Percentiles rank a stretch among this genome's conserved stretches.
Conservation (phyloP, 1,139 yeast species). For the Scheffersomyces insectosa region DNA sequence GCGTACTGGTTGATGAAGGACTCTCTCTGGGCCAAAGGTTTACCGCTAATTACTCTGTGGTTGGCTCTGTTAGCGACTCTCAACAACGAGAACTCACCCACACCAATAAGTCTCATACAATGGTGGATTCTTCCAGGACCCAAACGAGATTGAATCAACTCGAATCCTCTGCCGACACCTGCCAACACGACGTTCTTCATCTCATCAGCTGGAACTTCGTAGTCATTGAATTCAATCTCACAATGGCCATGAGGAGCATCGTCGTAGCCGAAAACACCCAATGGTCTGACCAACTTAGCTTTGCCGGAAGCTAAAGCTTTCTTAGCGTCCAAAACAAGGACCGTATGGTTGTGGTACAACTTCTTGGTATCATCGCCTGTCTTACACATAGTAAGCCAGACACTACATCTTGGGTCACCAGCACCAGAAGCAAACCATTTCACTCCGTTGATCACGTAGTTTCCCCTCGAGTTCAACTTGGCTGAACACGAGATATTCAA, state of each 20-base stretch:
- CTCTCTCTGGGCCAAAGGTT: constrained; percentile 55
- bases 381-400: constrained; percentile 70
- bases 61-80: constrained; percentile 58
- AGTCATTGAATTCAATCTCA: constrained; percentile 57
- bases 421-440: constrained; percentile 82
- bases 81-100: constrained; percentile 61
- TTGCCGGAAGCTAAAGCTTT: constrained; percentile 53
- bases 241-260: constrained; percentile 79
- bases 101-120: constrained; percentile 71
- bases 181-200: constrained; percentile 45
- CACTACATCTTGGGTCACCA: constrained; percentile 65
- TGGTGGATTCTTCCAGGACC: constrained; percentile 79
- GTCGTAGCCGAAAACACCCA: constrained; percentile 62
- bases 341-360: constrained; percentile 57
- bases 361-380: constrained; percentile 40
- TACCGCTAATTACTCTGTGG: constrained; percentile 57
- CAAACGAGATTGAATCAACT: constrained; percentile 65
- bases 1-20: constrained; percentile 53
- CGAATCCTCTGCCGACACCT: constrained; percentile 62
- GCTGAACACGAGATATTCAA: constrained; percentile 60
- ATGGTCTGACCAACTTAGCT: constrained; percentile 54
- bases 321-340: constrained; percentile 57
- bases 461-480: constrained; percentile 40
- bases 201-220: constrained; percentile 47
- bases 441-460: constrained; percentile 61